Base-by-base conservation (phyloP, 345 rosid genomes). In the Microthlaspi erraticum region DNA sequence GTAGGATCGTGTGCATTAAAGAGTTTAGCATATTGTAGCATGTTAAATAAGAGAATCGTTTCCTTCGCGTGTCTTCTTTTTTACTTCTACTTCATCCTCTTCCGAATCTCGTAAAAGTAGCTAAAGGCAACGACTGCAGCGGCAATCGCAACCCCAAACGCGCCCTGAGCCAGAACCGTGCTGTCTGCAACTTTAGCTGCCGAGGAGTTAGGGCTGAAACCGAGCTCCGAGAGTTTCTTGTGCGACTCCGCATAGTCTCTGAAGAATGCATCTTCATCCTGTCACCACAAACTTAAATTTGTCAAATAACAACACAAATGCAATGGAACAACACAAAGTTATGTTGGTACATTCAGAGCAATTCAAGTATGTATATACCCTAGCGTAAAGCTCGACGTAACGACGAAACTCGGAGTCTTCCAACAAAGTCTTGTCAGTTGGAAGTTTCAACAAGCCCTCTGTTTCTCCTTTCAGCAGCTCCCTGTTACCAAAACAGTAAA, bases 251-350 rank as follows among this genome's bases (percentile, higher is more conserved):
- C 91, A 31, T 89, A 94, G 57, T 89, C 96, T 74, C 70, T 83
- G 48, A 89, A 91, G 83, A 93, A 88, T 51, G 84, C 86, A 29
- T 87, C 96, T 79, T 91, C 97, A 50, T 91, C 98, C 97, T 93
- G 84, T 17, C 75, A 80, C 18, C 9, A 37, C 48, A 55, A 2
- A n/a, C 0, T 14, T 10, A 53, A 16, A 39, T 56, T 43, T 36
- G 39, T 33, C 29, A 64, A 68, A 34, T 10, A 51, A 31, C 1
- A 56, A 20, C 45, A 50, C 42, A 26, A 48, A 29, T 23, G 32
- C 31, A 42, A 57, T 37, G n/a, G n/a, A n/a, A n/a, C n/a, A n/a
- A n/a, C 5, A 2, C 29, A 1, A 11, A 56, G 20, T 23, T 45
- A 2, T 56, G 45, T 7, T n/a, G 37, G 1, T 41, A 31, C 3